These are phyloP conservation scores for Rhodomyrtus psidioides DNA, from an alignment of 441 rosid species.

Conservation along the genomic window DNA sequence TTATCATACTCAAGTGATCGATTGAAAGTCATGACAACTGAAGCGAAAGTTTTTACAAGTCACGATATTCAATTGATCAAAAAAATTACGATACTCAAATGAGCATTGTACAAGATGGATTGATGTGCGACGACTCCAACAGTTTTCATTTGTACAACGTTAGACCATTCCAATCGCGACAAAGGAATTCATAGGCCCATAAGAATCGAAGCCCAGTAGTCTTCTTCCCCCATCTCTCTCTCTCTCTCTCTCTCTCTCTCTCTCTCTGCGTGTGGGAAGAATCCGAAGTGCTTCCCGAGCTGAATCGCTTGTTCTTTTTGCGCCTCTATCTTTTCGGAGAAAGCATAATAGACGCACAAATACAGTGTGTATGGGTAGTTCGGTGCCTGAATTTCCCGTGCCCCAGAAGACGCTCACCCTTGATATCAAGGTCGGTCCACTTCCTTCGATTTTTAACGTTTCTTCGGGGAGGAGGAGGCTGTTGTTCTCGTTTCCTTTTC, in stretches of 20 bases:
- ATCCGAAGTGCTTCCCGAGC: neutral
- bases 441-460: neutral
- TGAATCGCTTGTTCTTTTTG: neutral
- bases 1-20: too few relatives aligned
- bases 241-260: neutral
- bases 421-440: conserved; percentile 34
- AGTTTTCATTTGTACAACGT: neutral
- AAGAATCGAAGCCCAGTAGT: neutral
- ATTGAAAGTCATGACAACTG: too few relatives aligned
- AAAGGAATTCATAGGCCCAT: neutral
- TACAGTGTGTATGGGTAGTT: conserved; percentile 19
- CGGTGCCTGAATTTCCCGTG: conserved; percentile 38
- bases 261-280: neutral
- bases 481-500: neutral
- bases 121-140: too few relatives aligned
- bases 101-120: too few relatives aligned
- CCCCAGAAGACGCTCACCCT: conserved; percentile 29
- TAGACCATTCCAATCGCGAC: neutral
- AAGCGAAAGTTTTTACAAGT: too few relatives aligned
- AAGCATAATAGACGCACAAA: neutral
- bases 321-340: neutral
- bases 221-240: neutral
- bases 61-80: too few relatives aligned
- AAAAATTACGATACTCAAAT: too few relatives aligned
- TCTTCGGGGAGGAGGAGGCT: neutral